Conservation (phyloP, 768 basidiomycete genomes). For the Leccinum subgranulosum region DNA sequence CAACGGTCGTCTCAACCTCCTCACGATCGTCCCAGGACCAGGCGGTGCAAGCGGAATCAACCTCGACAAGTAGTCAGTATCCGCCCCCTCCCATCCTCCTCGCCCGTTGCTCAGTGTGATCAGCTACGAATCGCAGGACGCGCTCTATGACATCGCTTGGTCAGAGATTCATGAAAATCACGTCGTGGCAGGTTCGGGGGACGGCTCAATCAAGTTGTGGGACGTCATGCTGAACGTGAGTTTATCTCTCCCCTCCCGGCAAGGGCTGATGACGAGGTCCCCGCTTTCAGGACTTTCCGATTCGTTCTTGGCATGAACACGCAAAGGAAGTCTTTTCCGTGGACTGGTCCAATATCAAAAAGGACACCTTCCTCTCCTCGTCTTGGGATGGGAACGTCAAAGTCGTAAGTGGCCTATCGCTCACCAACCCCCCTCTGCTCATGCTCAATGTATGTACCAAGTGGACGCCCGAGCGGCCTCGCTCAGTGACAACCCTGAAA, state of each 20-base stretch:
- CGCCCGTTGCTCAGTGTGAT: conserved; percentile 7
- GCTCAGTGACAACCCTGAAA: conserved; percentile 77
- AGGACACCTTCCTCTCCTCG: conserved; percentile 81
- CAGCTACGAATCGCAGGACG: conserved; percentile 89
- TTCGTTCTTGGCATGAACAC: conserved; percentile 93
- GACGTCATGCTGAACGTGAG: conserved; percentile 82
- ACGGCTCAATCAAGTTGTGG: conserved; percentile 89
- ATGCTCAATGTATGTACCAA: conserved; percentile 27
- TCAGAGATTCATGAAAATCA: conserved; percentile 95
- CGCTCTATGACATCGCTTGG: conserved; percentile 90
- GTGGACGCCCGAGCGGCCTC: conserved; percentile 85
- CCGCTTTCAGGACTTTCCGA: conserved; percentile 70
- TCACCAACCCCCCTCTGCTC: neutral
- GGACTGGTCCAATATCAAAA: conserved; percentile 94
- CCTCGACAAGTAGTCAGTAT: conserved; percentile 67
- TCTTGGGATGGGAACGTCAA: conserved; percentile 94
- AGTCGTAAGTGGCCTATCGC: conserved; percentile 54
- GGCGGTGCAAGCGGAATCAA: conserved; percentile 42
- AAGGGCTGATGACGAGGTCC: conserved; percentile 28
- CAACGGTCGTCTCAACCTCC: conserved; percentile 82
- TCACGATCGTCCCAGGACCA: conserved; percentile 49
- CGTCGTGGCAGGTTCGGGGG: conserved; percentile 82
- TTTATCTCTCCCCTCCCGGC: neutral
- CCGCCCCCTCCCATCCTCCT: neutral
- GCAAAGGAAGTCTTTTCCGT: conserved; percentile 88